Percentiles rank a stretch among this genome's conserved stretches.
These are phyloP conservation scores for Acanthamoeba polyphaga DNA, from an alignment of 208 protist species.

Conservation along the genomic window DNA sequence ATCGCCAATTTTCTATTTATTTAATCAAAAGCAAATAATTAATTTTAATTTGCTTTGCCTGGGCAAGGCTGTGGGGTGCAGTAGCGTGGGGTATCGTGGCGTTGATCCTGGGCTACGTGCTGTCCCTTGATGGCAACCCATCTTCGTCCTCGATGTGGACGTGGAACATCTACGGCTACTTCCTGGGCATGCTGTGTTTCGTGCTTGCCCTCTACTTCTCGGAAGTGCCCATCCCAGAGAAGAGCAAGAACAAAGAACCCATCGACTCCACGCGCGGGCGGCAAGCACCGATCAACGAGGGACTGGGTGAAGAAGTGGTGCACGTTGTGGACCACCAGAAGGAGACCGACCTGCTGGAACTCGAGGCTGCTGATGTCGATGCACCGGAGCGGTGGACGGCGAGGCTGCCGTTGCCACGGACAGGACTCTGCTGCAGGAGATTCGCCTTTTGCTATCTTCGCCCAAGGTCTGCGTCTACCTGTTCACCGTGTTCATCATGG, in stretches of 20 bases:
- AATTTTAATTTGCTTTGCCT: too few relatives aligned
- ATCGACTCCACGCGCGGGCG: not conserved
- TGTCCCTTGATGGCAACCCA: not conserved
- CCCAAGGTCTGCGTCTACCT: not conserved
- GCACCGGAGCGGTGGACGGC: not conserved
- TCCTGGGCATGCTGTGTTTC: conserved; percentile 47
- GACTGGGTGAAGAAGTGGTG: not conserved
- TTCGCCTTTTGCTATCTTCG: not conserved
- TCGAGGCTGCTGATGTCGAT: not conserved
- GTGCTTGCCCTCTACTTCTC: conserved; percentile 43
- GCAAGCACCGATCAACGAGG: not conserved
- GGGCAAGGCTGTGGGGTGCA: not conserved
- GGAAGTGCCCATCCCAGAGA: conserved; percentile 9
- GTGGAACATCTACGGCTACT: not conserved
- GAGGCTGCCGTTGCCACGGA: not conserved
- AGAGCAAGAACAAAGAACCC: not conserved
- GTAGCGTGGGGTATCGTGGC: conserved; percentile 28
- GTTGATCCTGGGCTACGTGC: conserved; percentile 39
- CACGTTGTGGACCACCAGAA: not conserved
- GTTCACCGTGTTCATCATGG: conserved; percentile 64
- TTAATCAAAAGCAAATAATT: too few relatives aligned
- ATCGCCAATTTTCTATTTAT: not conserved
- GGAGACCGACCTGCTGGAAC: not conserved
- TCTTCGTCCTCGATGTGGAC: conserved; percentile 16
- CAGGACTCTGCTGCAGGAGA: not conserved